phyloP scores from a whole-genome alignment of 192 early-diverging fungal genomes.

The Rhizophagus clarus region DNA sequence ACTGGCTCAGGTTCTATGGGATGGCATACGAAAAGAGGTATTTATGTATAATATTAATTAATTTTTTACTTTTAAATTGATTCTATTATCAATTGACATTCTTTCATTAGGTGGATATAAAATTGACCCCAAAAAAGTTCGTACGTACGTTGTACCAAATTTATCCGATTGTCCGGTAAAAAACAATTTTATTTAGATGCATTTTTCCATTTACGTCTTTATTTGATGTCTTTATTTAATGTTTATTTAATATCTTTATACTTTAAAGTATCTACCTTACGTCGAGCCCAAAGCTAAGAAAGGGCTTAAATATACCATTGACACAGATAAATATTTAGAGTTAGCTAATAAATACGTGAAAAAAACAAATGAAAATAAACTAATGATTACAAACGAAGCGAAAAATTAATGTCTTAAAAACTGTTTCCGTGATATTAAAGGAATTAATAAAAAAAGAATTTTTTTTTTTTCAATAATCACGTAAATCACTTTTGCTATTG shows the following conservation, averaged over 20 bases:
- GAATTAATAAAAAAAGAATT: no score
- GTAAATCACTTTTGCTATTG: no score
- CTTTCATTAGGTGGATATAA: slow-evolving; percentile 49
- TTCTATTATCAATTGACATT: neutral
- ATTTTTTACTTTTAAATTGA: neutral
- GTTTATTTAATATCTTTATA: neutral
- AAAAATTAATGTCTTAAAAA: no score
- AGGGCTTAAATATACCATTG: no score
- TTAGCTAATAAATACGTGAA: no score
- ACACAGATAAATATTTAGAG: no score
- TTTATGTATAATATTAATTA: neutral
- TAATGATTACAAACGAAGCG: no score
- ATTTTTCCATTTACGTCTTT: neutral
- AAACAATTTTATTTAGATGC: neutral
- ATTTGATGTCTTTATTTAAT: neutral
- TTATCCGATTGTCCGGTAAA: slow-evolving; percentile 54
- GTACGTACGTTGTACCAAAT: slow-evolving; percentile 64
- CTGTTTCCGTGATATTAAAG: no score
- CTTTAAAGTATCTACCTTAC: neutral
- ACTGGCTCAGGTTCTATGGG: slow-evolving; percentile 66
- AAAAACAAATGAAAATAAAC: no score
- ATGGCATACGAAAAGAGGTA: slow-evolving; percentile 57
- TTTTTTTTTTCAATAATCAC: no score
- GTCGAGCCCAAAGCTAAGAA: neutral
- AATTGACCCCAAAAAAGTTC: slow-evolving; percentile 61